Evolutionary conservation across 2,329 filamentous ascomycete genomes (phyloP).

Genomic region (Phaeomoniella chlamydospora): DNA sequence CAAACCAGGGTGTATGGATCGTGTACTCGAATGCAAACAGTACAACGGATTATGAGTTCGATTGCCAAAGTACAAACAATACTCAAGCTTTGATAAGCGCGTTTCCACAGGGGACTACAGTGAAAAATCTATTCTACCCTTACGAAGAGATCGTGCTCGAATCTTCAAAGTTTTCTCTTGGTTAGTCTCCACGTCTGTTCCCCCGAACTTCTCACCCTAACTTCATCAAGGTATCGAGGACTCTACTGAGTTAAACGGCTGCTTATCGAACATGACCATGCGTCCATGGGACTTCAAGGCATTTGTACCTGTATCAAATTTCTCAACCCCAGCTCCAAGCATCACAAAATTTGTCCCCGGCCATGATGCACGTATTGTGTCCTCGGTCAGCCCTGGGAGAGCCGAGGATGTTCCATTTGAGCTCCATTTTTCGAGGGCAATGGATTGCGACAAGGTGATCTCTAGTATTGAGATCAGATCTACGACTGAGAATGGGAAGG

Average conservation of each 20-base stretch:
- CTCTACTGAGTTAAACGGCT: slow-evolving; percentile 29
- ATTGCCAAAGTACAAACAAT: slow-evolving; percentile 23
- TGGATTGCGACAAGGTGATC: slow-evolving; percentile 34
- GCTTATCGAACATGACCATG: slow-evolving; percentile 30
- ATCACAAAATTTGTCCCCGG: slow-evolving; percentile 37
- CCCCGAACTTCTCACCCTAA: background rate
- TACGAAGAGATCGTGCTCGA: slow-evolving; percentile 33
- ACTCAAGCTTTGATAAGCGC: slow-evolving; percentile 32
- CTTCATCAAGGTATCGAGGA: slow-evolving; percentile 15
- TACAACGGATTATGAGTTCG: slow-evolving; percentile 30
- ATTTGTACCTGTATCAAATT: slow-evolving; percentile 31
- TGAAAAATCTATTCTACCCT: slow-evolving; percentile 41
- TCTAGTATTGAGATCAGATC: slow-evolving; percentile 29
- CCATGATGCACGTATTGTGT: slow-evolving; percentile 32
- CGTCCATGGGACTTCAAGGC: slow-evolving; percentile 35
- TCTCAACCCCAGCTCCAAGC: slow-evolving; percentile 27
- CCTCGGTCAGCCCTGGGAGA: slow-evolving; percentile 7
- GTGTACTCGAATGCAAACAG: slow-evolving; percentile 15
- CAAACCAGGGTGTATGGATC: slow-evolving; percentile 18
- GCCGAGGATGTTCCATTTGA: slow-evolving; percentile 25
- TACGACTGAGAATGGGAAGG: slow-evolving; percentile 22
- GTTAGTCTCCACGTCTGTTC: background rate
- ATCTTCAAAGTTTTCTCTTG: slow-evolving; percentile 20
- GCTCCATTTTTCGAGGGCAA: slow-evolving; percentile 34
- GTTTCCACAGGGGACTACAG: slow-evolving; percentile 28